Base-by-base conservation (phyloP, 108 stramenopile genomes). In the Conticribra weissflogii region DNA sequence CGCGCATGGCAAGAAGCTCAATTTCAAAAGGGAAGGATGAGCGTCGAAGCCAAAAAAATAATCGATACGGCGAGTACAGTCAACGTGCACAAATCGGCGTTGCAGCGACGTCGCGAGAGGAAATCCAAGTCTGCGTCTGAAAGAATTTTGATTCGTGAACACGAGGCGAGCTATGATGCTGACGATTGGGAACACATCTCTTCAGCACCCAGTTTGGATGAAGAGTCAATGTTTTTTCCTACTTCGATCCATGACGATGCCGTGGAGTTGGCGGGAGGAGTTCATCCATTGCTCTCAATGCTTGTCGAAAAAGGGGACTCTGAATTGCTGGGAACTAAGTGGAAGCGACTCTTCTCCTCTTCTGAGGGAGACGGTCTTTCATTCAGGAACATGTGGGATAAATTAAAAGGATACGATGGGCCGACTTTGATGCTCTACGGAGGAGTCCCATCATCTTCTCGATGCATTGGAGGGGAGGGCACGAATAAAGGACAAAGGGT, bases 1-100 rank as follows among this genome's bases (percentile, higher is more conserved):
- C 48, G 19, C 14, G 83, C 80, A 28, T 88, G 87, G 87, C 87
- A 88, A 68, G 83, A 76, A 45, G 70, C 83, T 14, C 87, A 88
- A 58, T 88, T 71, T 64, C 61, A 55, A 72, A 82, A 63, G 41
- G 87, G 85, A 12, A 61, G 64, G 36, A 54, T 58, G 54, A 54
- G 27, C 7, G 23, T 58, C 1, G 61, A 74, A 49, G 36, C 54
- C 23, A 66, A 83, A 21, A 54, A 59, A 44, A 47, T 49, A 51
- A 63, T 56, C 23, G 64, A 49, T 1, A 30, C 60, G 24, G 33
- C 25, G 7, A 30, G 54, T 44, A 67, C 7, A 34, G 59, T 27
- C 29, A 71, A 31, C 29, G 30, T 45, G 29, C 44, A 60, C 8
- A 51, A 45, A 19, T 57, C 65, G 41, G 59, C 47, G 12, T 25